These are phyloP conservation scores for Fusarium dlaminii DNA, from an alignment of 2,329 filamentous ascomycete genomes.

Conservation along the genomic window DNA sequence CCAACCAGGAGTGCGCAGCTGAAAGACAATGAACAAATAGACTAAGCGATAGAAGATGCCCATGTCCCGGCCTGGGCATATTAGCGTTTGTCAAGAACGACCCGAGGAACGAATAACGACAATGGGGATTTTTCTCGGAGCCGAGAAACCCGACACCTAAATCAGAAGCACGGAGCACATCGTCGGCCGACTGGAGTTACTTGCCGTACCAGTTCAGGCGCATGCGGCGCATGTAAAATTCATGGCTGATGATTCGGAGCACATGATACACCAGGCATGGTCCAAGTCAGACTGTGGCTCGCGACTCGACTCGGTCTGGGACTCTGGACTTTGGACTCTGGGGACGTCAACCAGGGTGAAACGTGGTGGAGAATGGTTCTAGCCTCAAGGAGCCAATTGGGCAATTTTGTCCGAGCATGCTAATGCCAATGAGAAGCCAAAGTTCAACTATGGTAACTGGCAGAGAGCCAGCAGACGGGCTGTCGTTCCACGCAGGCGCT, in stretches of 20 bases:
- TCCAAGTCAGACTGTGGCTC: not conserved
- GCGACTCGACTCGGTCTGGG: not conserved
- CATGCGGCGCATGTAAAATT: constrained; percentile 26
- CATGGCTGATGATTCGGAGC: constrained; percentile 25
- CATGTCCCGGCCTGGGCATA: not conserved
- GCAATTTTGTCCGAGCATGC: constrained; percentile 5
- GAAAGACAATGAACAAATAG: not conserved
- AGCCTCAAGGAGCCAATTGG: constrained; percentile 21
- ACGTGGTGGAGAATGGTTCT: constrained; percentile 29
- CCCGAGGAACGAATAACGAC: constrained; percentile 1
- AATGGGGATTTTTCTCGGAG: constrained; percentile 27
- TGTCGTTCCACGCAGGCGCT: constrained; percentile 2
- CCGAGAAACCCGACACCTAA: constrained; percentile 32
- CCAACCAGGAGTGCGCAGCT: not conserved
- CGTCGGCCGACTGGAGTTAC: constrained; percentile 36
- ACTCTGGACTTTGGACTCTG: constrained; percentile 17
- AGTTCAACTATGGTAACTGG: constrained; percentile 3
- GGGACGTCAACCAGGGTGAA: constrained; percentile 25
- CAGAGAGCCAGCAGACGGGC: not conserved
- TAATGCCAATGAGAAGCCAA: not conserved
- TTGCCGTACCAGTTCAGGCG: constrained; percentile 15
- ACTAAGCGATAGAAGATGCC: not conserved
- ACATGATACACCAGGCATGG: constrained; percentile 18
- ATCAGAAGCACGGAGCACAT: constrained; percentile 25
- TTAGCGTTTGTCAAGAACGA: not conserved